Conservation (phyloP, 106 monocot species). For the Dendrobium chrysotoxum region DNA sequence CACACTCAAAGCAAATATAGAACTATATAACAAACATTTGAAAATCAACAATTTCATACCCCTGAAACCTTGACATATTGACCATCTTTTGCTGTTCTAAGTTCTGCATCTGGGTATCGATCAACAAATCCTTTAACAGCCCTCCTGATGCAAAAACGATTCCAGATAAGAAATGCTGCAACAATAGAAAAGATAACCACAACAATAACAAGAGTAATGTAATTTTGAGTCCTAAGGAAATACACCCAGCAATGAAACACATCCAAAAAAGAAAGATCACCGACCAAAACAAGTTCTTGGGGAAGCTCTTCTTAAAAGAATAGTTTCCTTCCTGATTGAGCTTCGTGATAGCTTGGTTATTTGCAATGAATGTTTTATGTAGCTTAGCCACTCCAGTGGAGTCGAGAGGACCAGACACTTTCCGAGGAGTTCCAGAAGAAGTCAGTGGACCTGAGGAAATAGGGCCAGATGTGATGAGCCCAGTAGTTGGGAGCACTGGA, state of each 20-base stretch:
- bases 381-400: conserved; percentile 9
- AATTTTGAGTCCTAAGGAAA: conserved; percentile 14
- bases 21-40: background rate
- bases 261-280: conserved; percentile 20
- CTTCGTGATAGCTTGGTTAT: conserved; percentile 17
- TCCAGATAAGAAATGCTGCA: conserved; percentile 9
- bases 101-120: conserved; percentile 30
- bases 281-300: conserved; percentile 13
- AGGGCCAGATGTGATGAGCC: conserved; percentile 19
- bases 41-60: conserved; percentile 12
- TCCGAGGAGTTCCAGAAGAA: conserved; percentile 13
- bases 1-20: background rate
- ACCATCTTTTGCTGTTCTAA: conserved; percentile 42
- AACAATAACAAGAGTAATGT: conserved; percentile 9
- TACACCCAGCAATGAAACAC: conserved; percentile 16
- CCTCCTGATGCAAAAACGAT: conserved; percentile 15
- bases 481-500: conserved; percentile 12
- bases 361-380: conserved; percentile 4
- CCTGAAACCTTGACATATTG: conserved; percentile 44
- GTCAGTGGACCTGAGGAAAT: conserved; percentile 16
- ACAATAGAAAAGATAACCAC: conserved; percentile 11
- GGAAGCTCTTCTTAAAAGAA: conserved; percentile 14
- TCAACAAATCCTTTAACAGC: conserved; percentile 24
- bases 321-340: conserved; percentile 12
- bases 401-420: conserved; percentile 15